Percentiles rank a stretch among this genome's conserved stretches.
These are phyloP conservation scores for Gossypium laxum DNA, from an alignment of 441 rosid genomes.

Conservation along the genomic window DNA sequence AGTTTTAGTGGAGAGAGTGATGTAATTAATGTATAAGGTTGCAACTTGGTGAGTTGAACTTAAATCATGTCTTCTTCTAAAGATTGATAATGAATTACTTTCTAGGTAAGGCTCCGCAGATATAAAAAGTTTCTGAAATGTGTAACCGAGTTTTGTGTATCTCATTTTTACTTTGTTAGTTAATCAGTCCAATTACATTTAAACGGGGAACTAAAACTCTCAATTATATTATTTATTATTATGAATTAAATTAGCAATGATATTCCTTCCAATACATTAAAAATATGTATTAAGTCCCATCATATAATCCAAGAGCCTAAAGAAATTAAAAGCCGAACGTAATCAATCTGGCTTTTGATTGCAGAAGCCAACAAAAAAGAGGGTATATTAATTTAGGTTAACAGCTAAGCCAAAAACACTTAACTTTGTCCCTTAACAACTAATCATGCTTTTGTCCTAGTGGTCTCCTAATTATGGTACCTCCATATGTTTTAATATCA, in stretches of 20 bases:
- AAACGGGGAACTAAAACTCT: not conserved
- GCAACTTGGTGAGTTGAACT: not conserved
- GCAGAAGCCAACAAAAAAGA: not conserved
- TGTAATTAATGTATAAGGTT: not conserved
- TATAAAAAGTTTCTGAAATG: too few relatives aligned
- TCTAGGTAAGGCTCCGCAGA: not conserved
- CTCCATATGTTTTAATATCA: not conserved
- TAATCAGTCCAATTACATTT: too few relatives aligned
- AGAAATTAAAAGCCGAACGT: not conserved
- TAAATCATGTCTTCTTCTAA: not conserved
- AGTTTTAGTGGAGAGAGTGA: not conserved
- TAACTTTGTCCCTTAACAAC: not conserved
- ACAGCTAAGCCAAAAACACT: not conserved
- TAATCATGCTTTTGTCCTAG: not conserved
- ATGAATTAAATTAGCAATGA: not conserved
- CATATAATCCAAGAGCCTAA: not conserved
- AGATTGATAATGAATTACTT: not conserved
- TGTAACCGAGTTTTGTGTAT: too few relatives aligned
- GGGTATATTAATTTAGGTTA: not conserved
- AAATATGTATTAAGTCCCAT: not conserved
- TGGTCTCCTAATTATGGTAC: not conserved
- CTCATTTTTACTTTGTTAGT: not conserved
- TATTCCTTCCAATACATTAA: not conserved
- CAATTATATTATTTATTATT: not conserved
- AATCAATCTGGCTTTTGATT: not conserved